phyloP scores from a whole-genome alignment of 2,329 filamentous ascomycete genomes.

The Botrytis galanthina region DNA sequence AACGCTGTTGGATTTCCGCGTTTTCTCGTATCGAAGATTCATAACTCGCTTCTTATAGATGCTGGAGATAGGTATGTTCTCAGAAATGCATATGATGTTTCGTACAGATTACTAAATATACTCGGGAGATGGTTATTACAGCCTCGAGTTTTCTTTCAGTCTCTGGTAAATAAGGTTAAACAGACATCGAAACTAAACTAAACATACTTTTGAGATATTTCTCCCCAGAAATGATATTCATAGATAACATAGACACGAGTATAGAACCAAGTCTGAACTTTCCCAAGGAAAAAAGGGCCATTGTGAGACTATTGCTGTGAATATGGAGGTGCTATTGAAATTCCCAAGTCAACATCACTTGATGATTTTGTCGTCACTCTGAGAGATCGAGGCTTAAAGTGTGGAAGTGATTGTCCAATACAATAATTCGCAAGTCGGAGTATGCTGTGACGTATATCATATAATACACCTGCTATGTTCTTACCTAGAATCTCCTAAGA shows the following conservation, averaged over 20 bases:
- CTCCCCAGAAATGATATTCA: accelerated
- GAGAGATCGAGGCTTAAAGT: background rate
- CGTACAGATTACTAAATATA: background rate
- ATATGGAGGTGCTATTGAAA: background rate
- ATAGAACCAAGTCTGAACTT: no score
- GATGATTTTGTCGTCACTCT: background rate
- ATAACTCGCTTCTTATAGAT: background rate
- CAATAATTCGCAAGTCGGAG: background rate
- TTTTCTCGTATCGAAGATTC: accelerated
- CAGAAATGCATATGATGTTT: accelerated
- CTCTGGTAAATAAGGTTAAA: background rate
- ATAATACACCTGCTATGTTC: accelerated
- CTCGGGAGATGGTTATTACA: background rate
- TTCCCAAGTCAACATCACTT: no score
- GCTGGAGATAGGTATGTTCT: background rate
- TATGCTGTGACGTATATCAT: background rate
- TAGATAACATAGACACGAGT: no score
- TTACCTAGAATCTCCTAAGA: background rate
- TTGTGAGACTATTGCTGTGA: background rate
- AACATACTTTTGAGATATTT: no score
- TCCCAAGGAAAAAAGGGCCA: no score
- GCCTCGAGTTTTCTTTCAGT: accelerated
- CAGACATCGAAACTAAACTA: background rate
- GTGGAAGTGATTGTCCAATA: background rate
- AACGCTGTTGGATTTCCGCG: accelerated